Evolutionary conservation across 106 monocot genomes (phyloP).

Genomic region (Acanthochlamys bracteata): DNA sequence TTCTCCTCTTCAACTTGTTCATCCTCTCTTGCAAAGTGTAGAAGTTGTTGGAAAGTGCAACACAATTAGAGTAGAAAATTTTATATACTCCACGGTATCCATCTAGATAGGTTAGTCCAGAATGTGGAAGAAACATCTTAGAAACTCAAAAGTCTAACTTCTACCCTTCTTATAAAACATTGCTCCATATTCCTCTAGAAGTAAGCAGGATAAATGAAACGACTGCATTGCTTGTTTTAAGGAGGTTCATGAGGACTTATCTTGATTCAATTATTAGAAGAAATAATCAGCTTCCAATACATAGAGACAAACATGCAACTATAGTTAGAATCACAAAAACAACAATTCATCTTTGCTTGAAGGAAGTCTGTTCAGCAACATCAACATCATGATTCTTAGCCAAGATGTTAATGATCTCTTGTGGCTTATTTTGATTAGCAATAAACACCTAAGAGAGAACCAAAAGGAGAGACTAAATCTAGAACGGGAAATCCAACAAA

Average conservation of each 20-base stretch:
- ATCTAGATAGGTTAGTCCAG: neutral
- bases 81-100: neutral
- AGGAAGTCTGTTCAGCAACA: neutral
- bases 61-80: neutral
- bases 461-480: neutral
- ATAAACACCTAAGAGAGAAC: neutral
- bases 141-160: no score
- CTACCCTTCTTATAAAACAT: no score
- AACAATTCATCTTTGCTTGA: neutral
- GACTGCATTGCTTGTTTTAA: no score
- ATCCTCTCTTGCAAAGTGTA: neutral
- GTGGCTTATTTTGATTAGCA: neutral
- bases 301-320: neutral
- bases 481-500: no score
- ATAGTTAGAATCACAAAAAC: neutral
- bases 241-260: neutral
- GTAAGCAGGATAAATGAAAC: no score
- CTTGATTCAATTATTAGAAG: neutral
- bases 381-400: neutral
- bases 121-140: no score
- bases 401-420: neutral
- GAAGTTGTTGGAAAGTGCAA: neutral
- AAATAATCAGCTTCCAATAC: neutral
- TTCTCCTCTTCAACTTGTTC: slow-evolving; percentile 4
- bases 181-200: no score